Percentiles rank a stretch among this genome's conserved stretches.
phyloP scores from a whole-genome alignment of 352 stramenopile genomes.

The Pythium coloratum region DNA sequence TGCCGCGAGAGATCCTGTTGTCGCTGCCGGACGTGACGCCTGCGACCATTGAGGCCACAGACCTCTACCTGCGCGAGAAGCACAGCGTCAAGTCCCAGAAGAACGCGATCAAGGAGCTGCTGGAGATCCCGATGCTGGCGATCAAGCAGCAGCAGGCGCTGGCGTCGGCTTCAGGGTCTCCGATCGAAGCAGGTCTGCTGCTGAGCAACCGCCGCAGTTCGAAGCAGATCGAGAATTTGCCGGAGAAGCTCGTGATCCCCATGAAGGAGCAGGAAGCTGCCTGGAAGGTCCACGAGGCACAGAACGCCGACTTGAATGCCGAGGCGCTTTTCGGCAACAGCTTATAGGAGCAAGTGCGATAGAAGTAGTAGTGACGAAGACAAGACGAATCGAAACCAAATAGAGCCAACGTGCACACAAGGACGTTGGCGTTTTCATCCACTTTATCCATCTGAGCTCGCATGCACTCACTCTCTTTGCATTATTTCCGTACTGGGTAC shows the following conservation, averaged over 20 bases:
- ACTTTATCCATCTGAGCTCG: no score
- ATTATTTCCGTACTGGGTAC: no score
- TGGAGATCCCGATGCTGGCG: constrained; percentile 66
- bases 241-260: constrained; percentile 65
- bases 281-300: constrained; percentile 47
- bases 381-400: background rate
- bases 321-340: constrained; percentile 44
- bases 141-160: constrained; percentile 43
- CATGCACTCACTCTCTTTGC: no score
- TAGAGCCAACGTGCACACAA: background rate
- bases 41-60: constrained; percentile 44
- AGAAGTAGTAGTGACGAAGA: background rate
- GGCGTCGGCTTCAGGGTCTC: constrained; percentile 30
- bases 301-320: constrained; percentile 47
- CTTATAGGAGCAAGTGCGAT: background rate
- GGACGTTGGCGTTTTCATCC: no score
- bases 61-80: constrained; percentile 61
- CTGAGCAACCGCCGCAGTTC: constrained; percentile 29
- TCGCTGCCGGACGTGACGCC: constrained; percentile 53
- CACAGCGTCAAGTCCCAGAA: constrained; percentile 84
- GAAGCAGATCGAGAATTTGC: constrained; percentile 67
- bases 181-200: constrained; percentile 31
- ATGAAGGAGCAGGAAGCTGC: constrained; percentile 47
- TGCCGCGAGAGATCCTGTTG: constrained; percentile 57
- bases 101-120: constrained; percentile 78